Conservation (phyloP, 139 green algal genomes). For the Klebsormidium nitens region DNA sequence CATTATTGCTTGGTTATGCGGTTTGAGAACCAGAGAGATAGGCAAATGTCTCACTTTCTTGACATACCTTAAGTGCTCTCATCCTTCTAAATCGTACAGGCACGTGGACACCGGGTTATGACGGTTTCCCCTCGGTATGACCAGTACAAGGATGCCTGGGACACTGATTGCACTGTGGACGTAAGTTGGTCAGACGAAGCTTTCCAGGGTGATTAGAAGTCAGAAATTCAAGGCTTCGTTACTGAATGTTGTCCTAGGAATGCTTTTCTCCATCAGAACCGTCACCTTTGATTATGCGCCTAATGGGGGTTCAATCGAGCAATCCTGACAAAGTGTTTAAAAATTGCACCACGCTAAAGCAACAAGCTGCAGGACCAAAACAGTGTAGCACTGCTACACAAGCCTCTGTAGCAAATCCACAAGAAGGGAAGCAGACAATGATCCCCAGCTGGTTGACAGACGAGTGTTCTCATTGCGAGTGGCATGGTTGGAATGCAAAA, state of each 20-base stretch:
- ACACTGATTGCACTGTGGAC: constrained; percentile 60
- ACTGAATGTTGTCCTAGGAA: neutral
- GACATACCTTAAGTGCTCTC: constrained; percentile 38
- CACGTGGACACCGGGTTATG: constrained; percentile 89
- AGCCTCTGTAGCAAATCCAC: too few relatives aligned
- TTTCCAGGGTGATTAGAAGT: neutral
- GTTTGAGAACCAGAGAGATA: too few relatives aligned
- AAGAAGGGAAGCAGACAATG: too few relatives aligned
- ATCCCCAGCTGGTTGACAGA: too few relatives aligned
- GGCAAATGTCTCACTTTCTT: neutral
- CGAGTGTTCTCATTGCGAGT: too few relatives aligned
- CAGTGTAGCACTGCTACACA: too few relatives aligned
- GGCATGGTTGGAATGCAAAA: too few relatives aligned
- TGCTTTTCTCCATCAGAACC: neutral
- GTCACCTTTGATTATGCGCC: neutral
- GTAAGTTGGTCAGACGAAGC: constrained; percentile 15
- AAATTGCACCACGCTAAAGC: neutral
- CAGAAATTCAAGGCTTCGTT: neutral
- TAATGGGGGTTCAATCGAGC: neutral
- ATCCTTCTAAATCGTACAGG: constrained; percentile 76
- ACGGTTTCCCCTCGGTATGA: constrained; percentile 90
- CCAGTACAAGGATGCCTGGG: constrained; percentile 95
- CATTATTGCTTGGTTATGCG: neutral
- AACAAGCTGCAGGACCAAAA: too few relatives aligned
- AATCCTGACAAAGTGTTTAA: neutral